Conservation (phyloP, 371 early-diverging fungal species). For the Circinella umbellata region DNA sequence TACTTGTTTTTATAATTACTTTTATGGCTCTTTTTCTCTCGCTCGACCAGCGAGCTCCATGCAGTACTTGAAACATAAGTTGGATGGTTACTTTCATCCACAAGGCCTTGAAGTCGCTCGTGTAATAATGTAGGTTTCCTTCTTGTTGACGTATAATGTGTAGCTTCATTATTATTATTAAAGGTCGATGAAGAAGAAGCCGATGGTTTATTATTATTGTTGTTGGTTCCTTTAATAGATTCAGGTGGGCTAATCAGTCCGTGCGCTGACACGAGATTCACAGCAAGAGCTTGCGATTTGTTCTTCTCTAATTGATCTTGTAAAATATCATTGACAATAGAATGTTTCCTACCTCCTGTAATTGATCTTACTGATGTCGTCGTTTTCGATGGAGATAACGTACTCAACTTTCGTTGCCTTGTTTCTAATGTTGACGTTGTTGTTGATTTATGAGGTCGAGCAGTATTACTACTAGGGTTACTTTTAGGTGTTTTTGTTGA, state of each 20-base stretch:
- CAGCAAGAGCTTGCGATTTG: conserved; percentile 21
- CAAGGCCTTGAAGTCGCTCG: conserved; percentile 26
- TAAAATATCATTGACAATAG: conserved; percentile 16
- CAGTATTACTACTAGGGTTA: background rate
- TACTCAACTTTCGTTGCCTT: conserved; percentile 15
- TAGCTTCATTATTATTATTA: background rate
- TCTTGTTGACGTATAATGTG: conserved; percentile 2
- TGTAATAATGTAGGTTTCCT: conserved; percentile 21
- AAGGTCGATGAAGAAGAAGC: no score
- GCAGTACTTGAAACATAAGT: conserved; percentile 3
- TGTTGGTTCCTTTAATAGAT: conserved; percentile 5
- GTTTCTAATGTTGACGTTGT: conserved; percentile 11
- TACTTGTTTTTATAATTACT: background rate
- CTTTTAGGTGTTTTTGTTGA: background rate
- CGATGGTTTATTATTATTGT: background rate
- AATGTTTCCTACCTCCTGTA: conserved; percentile 11
- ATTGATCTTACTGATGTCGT: conserved; percentile 5
- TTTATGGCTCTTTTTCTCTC: conserved; percentile 7
- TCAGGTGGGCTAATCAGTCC: conserved; percentile 22
- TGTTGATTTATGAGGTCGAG: conserved; percentile 1
- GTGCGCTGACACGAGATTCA: conserved; percentile 28
- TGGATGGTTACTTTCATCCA: conserved; percentile 19
- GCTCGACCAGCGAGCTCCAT: conserved; percentile 27
- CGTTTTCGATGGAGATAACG: conserved; percentile 10
- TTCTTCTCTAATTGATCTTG: conserved; percentile 31